Percentiles rank a stretch among this genome's conserved stretches.
phyloP scores from a whole-genome alignment of 2,329 filamentous ascomycete species.

The Emmonsiellopsis sp. region DNA sequence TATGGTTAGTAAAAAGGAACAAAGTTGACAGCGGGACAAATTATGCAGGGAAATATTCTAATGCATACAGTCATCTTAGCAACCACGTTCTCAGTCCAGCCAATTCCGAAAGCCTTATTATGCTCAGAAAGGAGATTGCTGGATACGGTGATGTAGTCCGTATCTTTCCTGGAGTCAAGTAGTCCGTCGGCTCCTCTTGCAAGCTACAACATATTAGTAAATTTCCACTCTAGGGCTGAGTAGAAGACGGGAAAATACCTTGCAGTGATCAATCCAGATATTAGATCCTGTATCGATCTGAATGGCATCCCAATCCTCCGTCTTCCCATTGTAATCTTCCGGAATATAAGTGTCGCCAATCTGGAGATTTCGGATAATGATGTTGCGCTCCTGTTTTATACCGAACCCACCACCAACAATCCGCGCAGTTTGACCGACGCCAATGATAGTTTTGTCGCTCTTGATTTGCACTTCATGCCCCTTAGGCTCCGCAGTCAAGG shows the following conservation, averaged over 20 bases:
- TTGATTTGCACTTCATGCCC: slow-evolving; percentile 14
- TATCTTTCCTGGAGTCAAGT: slow-evolving; percentile 16
- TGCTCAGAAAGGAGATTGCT: slow-evolving; percentile 15
- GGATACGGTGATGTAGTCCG: slow-evolving; percentile 16
- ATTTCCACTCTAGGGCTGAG: not conserved
- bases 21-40: not conserved
- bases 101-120: slow-evolving; percentile 18
- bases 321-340: slow-evolving; percentile 13
- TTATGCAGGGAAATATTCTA: not conserved
- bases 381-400: slow-evolving; percentile 12
- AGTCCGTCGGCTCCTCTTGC: slow-evolving; percentile 13
- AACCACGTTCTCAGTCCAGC: slow-evolving; percentile 16
- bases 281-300: slow-evolving; percentile 15
- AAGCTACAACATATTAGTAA: not conserved
- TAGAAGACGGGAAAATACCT: slow-evolving; percentile 2
- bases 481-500: slow-evolving; percentile 11
- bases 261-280: slow-evolving; percentile 17
- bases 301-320: slow-evolving; percentile 16
- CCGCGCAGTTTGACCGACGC: slow-evolving; percentile 7
- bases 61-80: slow-evolving; percentile 10
- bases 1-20: not conserved
- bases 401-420: slow-evolving; percentile 14
- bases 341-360: slow-evolving; percentile 7
- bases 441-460: slow-evolving; percentile 17
- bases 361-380: slow-evolving; percentile 16